These are phyloP conservation scores for Talaromyces sp. DNA, from an alignment of 2,329 filamentous ascomycete genomes.

Conservation along the genomic window DNA sequence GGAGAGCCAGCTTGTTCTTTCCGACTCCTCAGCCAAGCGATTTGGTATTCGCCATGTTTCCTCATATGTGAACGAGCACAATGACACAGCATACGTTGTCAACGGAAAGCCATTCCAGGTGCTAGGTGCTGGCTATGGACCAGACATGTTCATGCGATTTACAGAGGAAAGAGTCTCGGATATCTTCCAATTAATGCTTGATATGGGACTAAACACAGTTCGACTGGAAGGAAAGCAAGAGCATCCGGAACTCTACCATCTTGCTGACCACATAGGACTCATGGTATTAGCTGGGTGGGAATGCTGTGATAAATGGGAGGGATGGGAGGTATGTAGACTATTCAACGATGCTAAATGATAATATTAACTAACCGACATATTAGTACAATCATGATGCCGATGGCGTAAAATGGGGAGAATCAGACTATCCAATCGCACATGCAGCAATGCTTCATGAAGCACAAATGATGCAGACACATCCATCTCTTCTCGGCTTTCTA, in stretches of 20 bases:
- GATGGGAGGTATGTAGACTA: constrained; percentile 48
- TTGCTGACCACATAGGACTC: constrained; percentile 62
- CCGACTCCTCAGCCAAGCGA: constrained; percentile 27
- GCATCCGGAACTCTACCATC: constrained; percentile 62
- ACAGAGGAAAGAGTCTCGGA: constrained; percentile 50
- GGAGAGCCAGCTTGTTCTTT: background rate
- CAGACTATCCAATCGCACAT: constrained; percentile 60
- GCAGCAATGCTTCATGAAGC: constrained; percentile 63
- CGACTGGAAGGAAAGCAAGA: constrained; percentile 68
- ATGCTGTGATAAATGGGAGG: constrained; percentile 70
- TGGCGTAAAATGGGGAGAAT: constrained; percentile 52
- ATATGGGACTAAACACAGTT: constrained; percentile 66
- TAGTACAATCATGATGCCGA: constrained; percentile 59
- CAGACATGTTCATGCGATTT: constrained; percentile 66
- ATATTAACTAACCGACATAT: background rate
- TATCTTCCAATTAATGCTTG: constrained; percentile 58
- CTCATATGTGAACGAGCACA: constrained; percentile 53
- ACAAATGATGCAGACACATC: constrained; percentile 62
- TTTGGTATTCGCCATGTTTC: constrained; percentile 62
- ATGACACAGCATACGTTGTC: constrained; percentile 60
- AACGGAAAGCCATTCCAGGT: constrained; percentile 64
- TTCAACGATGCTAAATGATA: too few relatives aligned
- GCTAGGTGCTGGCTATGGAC: constrained; percentile 61
- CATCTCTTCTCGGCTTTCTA: constrained; percentile 61
- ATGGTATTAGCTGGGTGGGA: constrained; percentile 68